Evolutionary conservation across 176 grass and related monocot genomes (phyloP).

Genomic region (Dendrocalamus sinicus): DNA sequence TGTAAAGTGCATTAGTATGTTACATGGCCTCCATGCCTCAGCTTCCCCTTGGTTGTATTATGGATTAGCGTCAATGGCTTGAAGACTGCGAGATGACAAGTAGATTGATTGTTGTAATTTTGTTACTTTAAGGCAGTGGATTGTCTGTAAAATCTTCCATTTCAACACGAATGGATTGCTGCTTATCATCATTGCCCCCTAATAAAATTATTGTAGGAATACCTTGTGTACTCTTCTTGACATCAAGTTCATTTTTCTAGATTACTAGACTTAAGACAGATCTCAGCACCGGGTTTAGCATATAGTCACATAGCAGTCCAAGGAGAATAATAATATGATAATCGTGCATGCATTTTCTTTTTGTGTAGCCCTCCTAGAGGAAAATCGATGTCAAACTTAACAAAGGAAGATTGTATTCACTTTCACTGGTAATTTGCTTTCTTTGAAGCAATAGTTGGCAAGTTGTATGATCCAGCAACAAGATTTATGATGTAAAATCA

Average conservation of each 20-base stretch:
- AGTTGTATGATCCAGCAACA: neutral
- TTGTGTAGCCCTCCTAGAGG: neutral
- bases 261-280: neutral
- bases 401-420: neutral
- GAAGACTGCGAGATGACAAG: constrained; percentile 33
- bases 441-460: neutral
- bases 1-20: constrained; percentile 9
- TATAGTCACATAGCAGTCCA: neutral
- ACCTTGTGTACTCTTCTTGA: neutral
- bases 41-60: constrained; percentile 4
- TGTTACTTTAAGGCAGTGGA: neutral
- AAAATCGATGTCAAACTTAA: neutral
- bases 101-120: constrained; percentile 36
- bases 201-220: constrained; percentile 27
- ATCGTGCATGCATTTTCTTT: neutral
- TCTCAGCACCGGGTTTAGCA: neutral
- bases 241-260: neutral
- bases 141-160: constrained; percentile 42
- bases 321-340: neutral
- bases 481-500: neutral
- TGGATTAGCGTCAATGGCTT: constrained; percentile 21
- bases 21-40: constrained; percentile 2
- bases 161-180: constrained; percentile 36
- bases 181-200: neutral
- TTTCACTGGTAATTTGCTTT: neutral